Conservation (phyloP, 2,329 filamentous ascomycete species). For the Aspergillus caelatus region DNA sequence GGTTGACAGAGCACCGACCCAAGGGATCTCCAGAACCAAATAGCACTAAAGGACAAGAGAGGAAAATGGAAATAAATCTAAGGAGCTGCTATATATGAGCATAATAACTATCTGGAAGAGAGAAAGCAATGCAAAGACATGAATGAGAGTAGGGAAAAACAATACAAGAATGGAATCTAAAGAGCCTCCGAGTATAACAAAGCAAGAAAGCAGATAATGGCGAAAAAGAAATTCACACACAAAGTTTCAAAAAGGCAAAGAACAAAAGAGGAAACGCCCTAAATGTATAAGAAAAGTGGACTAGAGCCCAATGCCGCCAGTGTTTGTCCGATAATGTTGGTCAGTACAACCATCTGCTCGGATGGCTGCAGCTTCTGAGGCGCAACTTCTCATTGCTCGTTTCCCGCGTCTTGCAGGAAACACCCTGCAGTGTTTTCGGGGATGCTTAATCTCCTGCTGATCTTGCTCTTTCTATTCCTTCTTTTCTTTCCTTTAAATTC, state of each 20-base stretch:
- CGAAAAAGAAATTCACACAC: background rate
- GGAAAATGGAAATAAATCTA: background rate
- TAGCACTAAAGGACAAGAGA: background rate
- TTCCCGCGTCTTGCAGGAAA: background rate
- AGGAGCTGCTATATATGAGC: constrained; percentile 4
- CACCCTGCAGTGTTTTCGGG: background rate
- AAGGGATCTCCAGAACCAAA: background rate
- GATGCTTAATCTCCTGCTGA: background rate
- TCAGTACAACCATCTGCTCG: constrained; percentile 27
- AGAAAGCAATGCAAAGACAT: background rate
- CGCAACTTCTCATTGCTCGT: constrained; percentile 10
- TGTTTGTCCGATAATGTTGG: constrained; percentile 28
- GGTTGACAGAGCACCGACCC: background rate
- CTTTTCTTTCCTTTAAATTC: background rate
- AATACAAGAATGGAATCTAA: constrained; percentile 2
- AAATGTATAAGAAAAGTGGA: constrained; percentile 3
- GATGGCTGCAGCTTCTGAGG: constrained; percentile 26
- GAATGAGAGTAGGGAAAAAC: background rate
- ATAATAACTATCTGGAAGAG: background rate
- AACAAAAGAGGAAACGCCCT: background rate
- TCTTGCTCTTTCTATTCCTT: background rate
- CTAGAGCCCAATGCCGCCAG: constrained; percentile 11
- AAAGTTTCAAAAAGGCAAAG: constrained; percentile 1
- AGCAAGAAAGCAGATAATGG: background rate
- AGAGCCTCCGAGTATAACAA: constrained; percentile 6